Base-by-base conservation (phyloP, 2,329 filamentous ascomycete species). In the Colletotrichum sidae region DNA sequence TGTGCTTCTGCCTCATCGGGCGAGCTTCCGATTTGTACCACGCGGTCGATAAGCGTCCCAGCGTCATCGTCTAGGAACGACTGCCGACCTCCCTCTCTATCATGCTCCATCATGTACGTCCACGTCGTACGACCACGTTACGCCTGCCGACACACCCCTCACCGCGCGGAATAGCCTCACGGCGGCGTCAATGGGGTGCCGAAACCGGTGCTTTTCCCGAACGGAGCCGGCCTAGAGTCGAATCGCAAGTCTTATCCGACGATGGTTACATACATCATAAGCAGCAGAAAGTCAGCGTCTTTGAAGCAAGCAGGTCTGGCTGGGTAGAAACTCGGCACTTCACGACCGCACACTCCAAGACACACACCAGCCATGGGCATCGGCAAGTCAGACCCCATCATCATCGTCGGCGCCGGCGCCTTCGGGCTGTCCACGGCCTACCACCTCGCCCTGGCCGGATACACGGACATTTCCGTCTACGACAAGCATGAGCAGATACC, bases 391-490 rank as follows among this genome's bases (percentile, higher is more conserved):
- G 71, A 73, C 38, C 69, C 72, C 8, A 73, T 79, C n/a, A 62
- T 78, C n/a, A 72, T 80, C 38, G 69, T 83, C 15, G 82, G 83
- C 13, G 82, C 76, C 8, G 84, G 84, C 35, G 80, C 80, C 7
- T 86, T 84, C 67, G 84, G 83, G 34, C 77, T 85, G 4, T 84
- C 84, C 0, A 84, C 81, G 1, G 83, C 82, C 8, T 72, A 80
- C 17, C 81, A 84, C 54, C 77, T 86, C 4, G 71, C 75, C n/a
- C 71, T 75, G 7, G 72, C 77, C 0, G 83, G 82, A 1, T 83
- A 81, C 66, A 79, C 70, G 0, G 73, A 83, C 60, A 78, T 86
- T 52, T 82, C 81, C 4, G 79, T 86, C 8, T 77, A 83, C 12
- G 84, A 86, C 17, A 74, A 75, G 51, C 75, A 74, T 11, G 70